Evolutionary conservation across 495 filamentous ascomycete genomes (phyloP), one percentile per base, ranked within the genome.

Genomic region (Xylaria bambusicola): DNA sequence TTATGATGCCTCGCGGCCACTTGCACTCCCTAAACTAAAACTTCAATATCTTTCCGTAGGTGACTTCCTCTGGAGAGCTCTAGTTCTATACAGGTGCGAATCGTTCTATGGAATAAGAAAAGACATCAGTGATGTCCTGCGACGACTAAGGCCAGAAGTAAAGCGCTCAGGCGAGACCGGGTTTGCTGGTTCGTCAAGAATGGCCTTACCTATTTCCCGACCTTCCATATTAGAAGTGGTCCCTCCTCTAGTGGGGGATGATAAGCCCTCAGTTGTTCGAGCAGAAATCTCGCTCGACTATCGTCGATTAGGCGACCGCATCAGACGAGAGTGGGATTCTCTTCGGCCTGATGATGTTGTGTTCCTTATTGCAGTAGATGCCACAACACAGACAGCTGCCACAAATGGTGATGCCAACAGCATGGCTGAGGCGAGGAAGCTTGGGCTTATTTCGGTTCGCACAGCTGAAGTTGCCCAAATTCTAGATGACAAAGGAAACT

Each of bases 31-130:
- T 2, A 99, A 98, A 64, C 75, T 98, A 49, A 98, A 96, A 67
- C 80, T 99, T 40, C 94, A 98, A 65, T 98, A 99, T 70, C 82
- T 99, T 24, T 93, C 91, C 7, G 84, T 97, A 33, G 92, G 94
- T 3, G 94, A 99, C 70, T 98, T 98, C 64, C 81, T 99, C 9
- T 98, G 91, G 91, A 82, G 94, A 36, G 90, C 93, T 13, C 88
- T 98, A 64, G 80, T 94, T 23, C 81, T 98, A 3, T 90, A 96
- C 68, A 85, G 94, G 21, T 91, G 86, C 61, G 94, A 99, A 72
- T 84, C 94, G 2, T 98, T 97, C 68, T 98, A 92, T 75, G 91
- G 91, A 54, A 93, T 99, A 56, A 84, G 93, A 27, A 92, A 90
- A 65, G 89, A 97, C 62, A 86, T 99, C 62, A 91, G 97, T 67